Base-by-base conservation (phyloP, 495 filamentous ascomycete genomes). In the Hyphodiscus hymeniophilus region DNA sequence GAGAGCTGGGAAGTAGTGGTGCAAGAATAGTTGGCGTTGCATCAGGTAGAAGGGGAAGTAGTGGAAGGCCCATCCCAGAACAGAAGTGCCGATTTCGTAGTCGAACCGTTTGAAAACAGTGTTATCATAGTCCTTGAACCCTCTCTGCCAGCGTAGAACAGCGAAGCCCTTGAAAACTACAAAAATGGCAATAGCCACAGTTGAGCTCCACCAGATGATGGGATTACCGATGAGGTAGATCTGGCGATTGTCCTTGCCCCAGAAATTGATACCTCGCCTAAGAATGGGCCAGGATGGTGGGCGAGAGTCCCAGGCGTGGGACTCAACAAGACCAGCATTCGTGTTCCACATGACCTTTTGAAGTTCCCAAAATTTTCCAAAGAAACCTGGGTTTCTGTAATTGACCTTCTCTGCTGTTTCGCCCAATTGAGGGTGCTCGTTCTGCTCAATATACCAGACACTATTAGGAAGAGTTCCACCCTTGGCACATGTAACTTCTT, bases 311-410 rank as follows among this genome's bases (percentile, higher is more conserved):
- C 92, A 98, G 41, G 89, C 87, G 60, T 98, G 92, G 32, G 89
- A 94, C 61, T 97, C 92, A 23, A 94, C 86, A 46, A 98, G 79
- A 23, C 92, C 94, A 26, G 92, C 92, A 60, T 98, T 98, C 12
- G 94, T 97, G 51, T 77, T 86, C 92, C 92, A 98, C 92, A 98
- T 98, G 32, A 98, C 94, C 65, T 88, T 89, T 64, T 98, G 90
- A n/a, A 98, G 72, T 68, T 98, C 92, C 87, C 87, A 95, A 71
- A 98, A 98, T 62, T 97, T 98, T 46, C 90, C 94, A 46, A 97
- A 77, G 74, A 98, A 97, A 12, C 92, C 92, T 16, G 92, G 92
- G 56, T 95, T 84, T 48, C 77, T 75, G 63, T 98, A 98, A 63
- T 96, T 98, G 58, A 95, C 91, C 65, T 83, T 94, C 63, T 97